These are phyloP conservation scores for Ganoderma sinense DNA, from an alignment of 1,284 basidiomycete species.

Conservation along the genomic window DNA sequence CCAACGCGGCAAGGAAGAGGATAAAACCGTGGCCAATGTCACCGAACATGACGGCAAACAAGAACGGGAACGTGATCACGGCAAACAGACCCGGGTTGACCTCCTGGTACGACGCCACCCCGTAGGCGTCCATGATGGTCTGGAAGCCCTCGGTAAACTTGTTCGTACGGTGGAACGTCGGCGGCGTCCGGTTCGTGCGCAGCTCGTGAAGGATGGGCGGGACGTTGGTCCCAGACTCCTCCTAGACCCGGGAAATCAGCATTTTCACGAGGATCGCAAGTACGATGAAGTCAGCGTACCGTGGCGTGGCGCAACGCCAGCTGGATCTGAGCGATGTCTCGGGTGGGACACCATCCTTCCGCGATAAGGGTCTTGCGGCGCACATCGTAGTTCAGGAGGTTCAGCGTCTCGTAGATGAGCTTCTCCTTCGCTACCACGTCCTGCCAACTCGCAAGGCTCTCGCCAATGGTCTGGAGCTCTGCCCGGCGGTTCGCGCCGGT, in stretches of 20 bases:
- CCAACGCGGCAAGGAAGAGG: conserved; percentile 78
- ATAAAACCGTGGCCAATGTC: conserved; percentile 97
- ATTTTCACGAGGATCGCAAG: neutral
- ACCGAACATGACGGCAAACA: conserved; percentile 99
- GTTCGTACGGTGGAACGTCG: conserved; percentile 95
- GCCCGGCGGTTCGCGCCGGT: conserved; percentile 87
- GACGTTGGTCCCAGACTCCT: conserved; percentile 92
- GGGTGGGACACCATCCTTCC: conserved; percentile 97
- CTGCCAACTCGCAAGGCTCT: conserved; percentile 90
- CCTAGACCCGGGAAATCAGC: conserved; percentile 54
- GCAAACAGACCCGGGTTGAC: conserved; percentile 97
- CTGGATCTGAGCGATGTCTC: conserved; percentile 91
- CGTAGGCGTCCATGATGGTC: conserved; percentile 98
- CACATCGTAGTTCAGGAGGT: conserved; percentile 94
- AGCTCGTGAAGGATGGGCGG: conserved; percentile 95
- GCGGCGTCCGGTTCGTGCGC: conserved; percentile 90
- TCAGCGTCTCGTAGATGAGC: conserved; percentile 93
- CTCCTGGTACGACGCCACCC: conserved; percentile 95
- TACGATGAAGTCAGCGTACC: conserved; percentile 50
- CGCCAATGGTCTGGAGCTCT: conserved; percentile 89
- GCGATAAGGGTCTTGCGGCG: conserved; percentile 95
- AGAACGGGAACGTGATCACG: conserved; percentile 95
- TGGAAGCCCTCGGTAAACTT: conserved; percentile 99
- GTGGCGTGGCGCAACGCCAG: conserved; percentile 92
- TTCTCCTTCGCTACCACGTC: conserved; percentile 97